phyloP scores from a whole-genome alignment of 208 protist species.

The Leishmania lainsoni region DNA sequence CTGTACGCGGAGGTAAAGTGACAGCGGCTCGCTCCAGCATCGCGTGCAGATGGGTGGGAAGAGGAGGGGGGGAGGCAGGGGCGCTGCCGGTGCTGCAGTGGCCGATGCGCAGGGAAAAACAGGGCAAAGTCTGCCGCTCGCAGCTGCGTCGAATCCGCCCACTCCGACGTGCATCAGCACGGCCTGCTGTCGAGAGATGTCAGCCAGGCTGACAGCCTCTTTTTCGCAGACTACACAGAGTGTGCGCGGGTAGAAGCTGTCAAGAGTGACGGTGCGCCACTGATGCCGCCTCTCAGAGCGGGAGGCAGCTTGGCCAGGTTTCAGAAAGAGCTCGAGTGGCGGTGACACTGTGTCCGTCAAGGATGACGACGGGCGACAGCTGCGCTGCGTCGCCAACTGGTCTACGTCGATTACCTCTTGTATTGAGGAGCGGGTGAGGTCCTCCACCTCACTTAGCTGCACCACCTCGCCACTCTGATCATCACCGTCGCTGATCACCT shows the following conservation, averaged over 20 bases:
- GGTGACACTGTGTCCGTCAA: not conserved
- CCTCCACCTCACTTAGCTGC: slow-evolving; percentile 14
- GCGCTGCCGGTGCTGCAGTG: not conserved
- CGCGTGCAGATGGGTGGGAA: slow-evolving; percentile 46
- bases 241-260: slow-evolving; percentile 45
- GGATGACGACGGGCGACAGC: not conserved
- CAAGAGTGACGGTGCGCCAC: slow-evolving; percentile 33
- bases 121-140: not conserved
- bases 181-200: slow-evolving; percentile 25
- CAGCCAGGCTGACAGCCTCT: slow-evolving; percentile 30
- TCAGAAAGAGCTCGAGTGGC: not conserved
- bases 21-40: slow-evolving; percentile 44
- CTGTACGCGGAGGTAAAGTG: slow-evolving; percentile 29
- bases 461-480: not conserved
- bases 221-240: slow-evolving; percentile 47
- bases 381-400: slow-evolving; percentile 36
- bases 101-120: not conserved
- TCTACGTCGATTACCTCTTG: slow-evolving; percentile 34
- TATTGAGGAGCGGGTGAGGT: slow-evolving; percentile 17
- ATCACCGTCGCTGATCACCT: slow-evolving; percentile 23
- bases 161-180: slow-evolving; percentile 8
- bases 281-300: not conserved
- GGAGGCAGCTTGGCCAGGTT: not conserved
- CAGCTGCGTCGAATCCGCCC: not conserved
- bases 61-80: not conserved